These are phyloP conservation scores for Akanthomyces lecanii DNA, from an alignment of 2,329 filamentous ascomycete genomes.

Conservation along the genomic window DNA sequence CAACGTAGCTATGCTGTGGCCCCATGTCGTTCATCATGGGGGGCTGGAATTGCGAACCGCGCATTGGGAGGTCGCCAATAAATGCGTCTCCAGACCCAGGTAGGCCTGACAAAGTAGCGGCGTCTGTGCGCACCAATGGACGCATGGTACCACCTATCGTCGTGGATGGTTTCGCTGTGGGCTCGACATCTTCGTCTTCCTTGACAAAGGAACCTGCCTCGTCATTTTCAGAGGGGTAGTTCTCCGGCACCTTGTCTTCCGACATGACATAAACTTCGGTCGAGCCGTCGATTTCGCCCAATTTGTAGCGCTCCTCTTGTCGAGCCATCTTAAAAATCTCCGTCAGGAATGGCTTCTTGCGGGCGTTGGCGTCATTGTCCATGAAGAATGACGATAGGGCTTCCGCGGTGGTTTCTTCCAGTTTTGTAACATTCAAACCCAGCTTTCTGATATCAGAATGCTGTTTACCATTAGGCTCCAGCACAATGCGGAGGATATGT, in stretches of 20 bases:
- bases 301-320: constrained; percentile 51
- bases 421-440: constrained; percentile 48
- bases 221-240: constrained; percentile 46
- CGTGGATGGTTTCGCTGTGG: constrained; percentile 33
- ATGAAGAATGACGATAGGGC: constrained; percentile 55
- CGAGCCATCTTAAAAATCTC: constrained; percentile 60
- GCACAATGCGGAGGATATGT: constrained; percentile 57
- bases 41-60: constrained; percentile 38
- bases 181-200: constrained; percentile 40
- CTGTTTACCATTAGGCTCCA: constrained; percentile 46
- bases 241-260: constrained; percentile 48
- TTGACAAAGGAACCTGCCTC: constrained; percentile 35
- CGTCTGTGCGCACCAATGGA: constrained; percentile 15
- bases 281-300: constrained; percentile 50
- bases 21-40: constrained; percentile 42
- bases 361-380: constrained; percentile 51
- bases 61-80: constrained; percentile 42
- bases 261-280: constrained; percentile 48
- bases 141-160: constrained; percentile 24
- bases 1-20: constrained; percentile 39
- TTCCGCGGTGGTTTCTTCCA: constrained; percentile 57
- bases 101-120: constrained; percentile 16
- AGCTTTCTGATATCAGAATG: constrained; percentile 51
- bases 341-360: constrained; percentile 52
- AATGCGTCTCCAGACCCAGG: constrained; percentile 35